These are phyloP conservation scores for Aeminium ludgeri DNA, from an alignment of 495 filamentous ascomycete genomes.

Conservation along the genomic window DNA sequence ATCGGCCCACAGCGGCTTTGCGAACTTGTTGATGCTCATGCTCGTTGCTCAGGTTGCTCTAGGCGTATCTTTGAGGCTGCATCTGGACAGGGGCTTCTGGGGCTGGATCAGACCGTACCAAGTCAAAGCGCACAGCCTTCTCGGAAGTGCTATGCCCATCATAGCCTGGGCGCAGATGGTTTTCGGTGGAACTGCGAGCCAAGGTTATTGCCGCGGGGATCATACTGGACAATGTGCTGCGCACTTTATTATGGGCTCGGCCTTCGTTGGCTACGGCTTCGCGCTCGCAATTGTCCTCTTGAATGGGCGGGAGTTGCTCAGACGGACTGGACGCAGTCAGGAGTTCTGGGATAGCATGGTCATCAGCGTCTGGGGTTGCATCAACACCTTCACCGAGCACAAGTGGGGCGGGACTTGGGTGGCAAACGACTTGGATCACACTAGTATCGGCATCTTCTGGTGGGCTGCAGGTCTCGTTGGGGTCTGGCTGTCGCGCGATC, in stretches of 20 bases:
- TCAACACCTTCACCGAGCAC: constrained; percentile 98
- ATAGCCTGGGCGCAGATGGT: constrained; percentile 89
- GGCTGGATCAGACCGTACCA: constrained; percentile 56
- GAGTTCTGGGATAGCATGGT: constrained; percentile 92
- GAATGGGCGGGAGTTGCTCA: constrained; percentile 76
- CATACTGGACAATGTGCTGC: constrained; percentile 90
- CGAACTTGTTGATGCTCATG: constrained; percentile 60
- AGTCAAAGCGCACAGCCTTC: constrained; percentile 56
- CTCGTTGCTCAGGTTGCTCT: constrained; percentile 60
- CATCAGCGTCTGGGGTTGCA: constrained; percentile 84
- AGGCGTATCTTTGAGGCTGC: constrained; percentile 77
- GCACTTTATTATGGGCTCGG: constrained; percentile 96
- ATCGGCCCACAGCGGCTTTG: constrained; percentile 73
- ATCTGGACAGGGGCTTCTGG: constrained; percentile 68
- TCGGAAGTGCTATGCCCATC: constrained; percentile 77
- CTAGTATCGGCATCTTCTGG: constrained; percentile 94
- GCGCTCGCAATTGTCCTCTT: constrained; percentile 71
- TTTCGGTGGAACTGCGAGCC: constrained; percentile 80
- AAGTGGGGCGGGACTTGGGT: constrained; percentile 82
- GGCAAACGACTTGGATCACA: constrained; percentile 92
- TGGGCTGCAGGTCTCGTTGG: constrained; percentile 86
- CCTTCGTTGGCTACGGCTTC: constrained; percentile 89
- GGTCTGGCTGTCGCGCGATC: constrained; percentile 72
- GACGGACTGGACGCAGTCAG: constrained; percentile 69
- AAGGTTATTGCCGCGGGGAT: constrained; percentile 88